Evolutionary conservation across 495 filamentous ascomycete species (phyloP).

Genomic region (Penicillium cinerascens): DNA sequence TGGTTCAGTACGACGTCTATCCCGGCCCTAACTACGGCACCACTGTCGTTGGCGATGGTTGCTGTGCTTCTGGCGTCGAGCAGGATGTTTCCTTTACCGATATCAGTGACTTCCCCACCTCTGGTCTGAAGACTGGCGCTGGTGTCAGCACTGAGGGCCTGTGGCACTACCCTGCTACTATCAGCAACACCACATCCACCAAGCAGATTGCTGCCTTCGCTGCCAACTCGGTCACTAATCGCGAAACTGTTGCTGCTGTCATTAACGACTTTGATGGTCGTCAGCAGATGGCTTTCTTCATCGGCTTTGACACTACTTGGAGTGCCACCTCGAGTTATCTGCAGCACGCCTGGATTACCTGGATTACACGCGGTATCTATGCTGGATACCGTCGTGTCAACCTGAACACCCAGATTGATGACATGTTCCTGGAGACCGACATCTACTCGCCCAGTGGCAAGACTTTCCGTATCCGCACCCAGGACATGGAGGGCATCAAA

Average conservation of each 20-base stretch:
- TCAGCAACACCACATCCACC: constrained; percentile 51
- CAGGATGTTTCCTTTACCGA: constrained; percentile 51
- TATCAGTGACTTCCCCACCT: constrained; percentile 44
- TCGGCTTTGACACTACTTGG: constrained; percentile 54
- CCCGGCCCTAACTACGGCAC: constrained; percentile 51
- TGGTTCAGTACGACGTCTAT: constrained; percentile 59
- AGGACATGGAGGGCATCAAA: constrained; percentile 47
- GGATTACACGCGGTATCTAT: constrained; percentile 56
- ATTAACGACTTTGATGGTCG: constrained; percentile 58
- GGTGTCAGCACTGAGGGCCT: constrained; percentile 52
- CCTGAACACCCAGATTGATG: constrained; percentile 61
- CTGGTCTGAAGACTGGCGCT: constrained; percentile 46
- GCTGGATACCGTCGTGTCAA: constrained; percentile 54
- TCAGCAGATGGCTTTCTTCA: constrained; percentile 62
- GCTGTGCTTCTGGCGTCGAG: constrained; percentile 48
- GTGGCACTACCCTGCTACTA: constrained; percentile 56
- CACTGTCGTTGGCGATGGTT: constrained; percentile 35
- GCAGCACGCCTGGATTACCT: constrained; percentile 63
- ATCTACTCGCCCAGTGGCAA: constrained; percentile 47
- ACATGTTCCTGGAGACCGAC: constrained; percentile 57
- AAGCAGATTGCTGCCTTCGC: constrained; percentile 53
- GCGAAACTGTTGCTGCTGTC: constrained; percentile 49
- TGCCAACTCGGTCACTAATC: constrained; percentile 22
- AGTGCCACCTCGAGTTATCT: constrained; percentile 52
- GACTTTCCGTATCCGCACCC: constrained; percentile 49